These are phyloP conservation scores for Pestalotiopsis fici DNA, from an alignment of 2,329 filamentous ascomycete species.

Conservation along the genomic window DNA sequence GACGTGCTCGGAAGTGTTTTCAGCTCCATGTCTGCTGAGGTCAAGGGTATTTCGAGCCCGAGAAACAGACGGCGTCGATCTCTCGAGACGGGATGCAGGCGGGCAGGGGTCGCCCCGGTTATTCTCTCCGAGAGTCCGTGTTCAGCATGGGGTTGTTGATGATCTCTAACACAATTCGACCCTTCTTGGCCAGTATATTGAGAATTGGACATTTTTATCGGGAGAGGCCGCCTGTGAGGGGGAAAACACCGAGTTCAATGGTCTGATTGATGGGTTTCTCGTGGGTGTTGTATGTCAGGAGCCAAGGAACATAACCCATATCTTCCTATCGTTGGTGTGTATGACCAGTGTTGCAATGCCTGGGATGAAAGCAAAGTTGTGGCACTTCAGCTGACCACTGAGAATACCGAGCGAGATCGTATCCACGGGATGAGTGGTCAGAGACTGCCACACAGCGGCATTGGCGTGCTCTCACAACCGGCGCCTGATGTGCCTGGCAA, in stretches of 20 bases:
- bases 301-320: background rate
- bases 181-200: background rate
- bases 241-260: background rate
- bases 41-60: background rate
- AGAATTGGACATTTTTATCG: background rate
- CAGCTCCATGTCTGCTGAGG: background rate
- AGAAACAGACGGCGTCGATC: background rate
- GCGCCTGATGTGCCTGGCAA: background rate
- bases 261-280: background rate
- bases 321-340: background rate
- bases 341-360: background rate
- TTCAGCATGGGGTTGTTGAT: background rate
- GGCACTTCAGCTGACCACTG: background rate
- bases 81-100: background rate
- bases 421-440: background rate
- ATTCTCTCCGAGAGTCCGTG: background rate
- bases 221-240: background rate
- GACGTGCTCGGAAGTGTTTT: background rate
- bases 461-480: background rate
- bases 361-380: background rate
- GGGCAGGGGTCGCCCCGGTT: background rate
- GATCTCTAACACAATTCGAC: background rate
- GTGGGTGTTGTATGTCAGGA: background rate
- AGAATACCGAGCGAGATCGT: background rate
- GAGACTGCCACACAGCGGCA: background rate